Evolutionary conservation across 768 basidiomycete species (phyloP), one percentile per base, ranked within the genome.

Genomic region (Fistulinella prunicolor): DNA sequence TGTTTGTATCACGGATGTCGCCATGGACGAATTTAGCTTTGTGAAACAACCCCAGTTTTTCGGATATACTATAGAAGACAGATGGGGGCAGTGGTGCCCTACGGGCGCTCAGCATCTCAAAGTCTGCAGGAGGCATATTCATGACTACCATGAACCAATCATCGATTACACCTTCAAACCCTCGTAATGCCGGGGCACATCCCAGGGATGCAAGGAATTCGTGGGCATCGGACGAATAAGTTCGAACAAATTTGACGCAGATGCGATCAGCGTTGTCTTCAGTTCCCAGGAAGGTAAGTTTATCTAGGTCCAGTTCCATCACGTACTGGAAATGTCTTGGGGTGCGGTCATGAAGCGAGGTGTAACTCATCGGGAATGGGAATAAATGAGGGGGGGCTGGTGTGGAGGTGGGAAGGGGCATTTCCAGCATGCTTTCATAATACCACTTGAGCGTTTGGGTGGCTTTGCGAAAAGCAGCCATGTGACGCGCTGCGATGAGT

Each of bases 121-220:
- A 34, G 32, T 34, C n/a, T n/a, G n/a, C 32, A n/a, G 16, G 5
- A 12, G 13, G 32, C 12, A 5, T 5, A 17, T 69, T 66, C 68
- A 71, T 70, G 20, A 68, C 57, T 0, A 69, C 66, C 64, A 68
- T 63, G 44, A 20, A 61, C 63, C 61, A 65, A 22, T 65, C 63
- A 20, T 65, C 70, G 30, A 59, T 44, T 9, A 70, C 35, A 12
- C 14, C 14, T 26, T 67, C 57, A 41, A 63, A 59, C 16, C 56
- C 64, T 28, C 46, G 37, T 16, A 71, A 48, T 26, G 17, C 46
- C 3, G 67, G 68, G 14, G 68, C 68, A 53, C 35, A 52, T 3
- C 58, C 64, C 29, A 53, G 17, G 12, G 26, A 44, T 21, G 57
- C 60, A 48, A 47, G 54, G 19, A 39, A 37, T 17, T 40, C n/a